Percentiles rank a stretch among this genome's conserved stretches.
These are phyloP conservation scores for Cytospora leucostoma DNA, from an alignment of 2,329 filamentous ascomycete genomes.

Conservation along the genomic window DNA sequence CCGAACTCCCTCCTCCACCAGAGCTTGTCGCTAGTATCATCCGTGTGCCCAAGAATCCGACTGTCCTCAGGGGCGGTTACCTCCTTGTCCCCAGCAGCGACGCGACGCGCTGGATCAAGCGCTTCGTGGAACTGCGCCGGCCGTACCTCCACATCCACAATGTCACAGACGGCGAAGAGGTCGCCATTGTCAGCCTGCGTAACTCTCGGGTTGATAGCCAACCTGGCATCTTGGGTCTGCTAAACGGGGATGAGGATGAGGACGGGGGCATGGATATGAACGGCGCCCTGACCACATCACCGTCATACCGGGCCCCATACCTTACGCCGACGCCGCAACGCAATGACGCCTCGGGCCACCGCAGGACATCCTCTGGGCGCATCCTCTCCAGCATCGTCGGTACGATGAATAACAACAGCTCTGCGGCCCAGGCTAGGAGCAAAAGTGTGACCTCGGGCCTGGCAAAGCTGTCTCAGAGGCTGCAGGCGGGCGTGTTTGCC, in stretches of 20 bases:
- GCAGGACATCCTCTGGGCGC: constrained; percentile 52
- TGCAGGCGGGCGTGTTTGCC: constrained; percentile 80
- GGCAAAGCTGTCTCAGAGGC: constrained; percentile 57
- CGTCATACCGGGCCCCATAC: not conserved
- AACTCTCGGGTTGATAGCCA: constrained; percentile 92
- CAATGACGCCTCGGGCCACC: constrained; percentile 48
- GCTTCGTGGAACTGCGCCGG: constrained; percentile 87
- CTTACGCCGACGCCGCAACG: constrained; percentile 12
- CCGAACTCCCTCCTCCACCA: constrained; percentile 53
- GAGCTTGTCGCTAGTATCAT: constrained; percentile 76
- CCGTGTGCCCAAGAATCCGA: constrained; percentile 76
- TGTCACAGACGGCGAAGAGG: constrained; percentile 82
- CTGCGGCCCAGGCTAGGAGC: constrained; percentile 19
- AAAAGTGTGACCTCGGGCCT: constrained; percentile 44
- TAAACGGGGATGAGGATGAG: constrained; percentile 47
- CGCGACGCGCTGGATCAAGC: constrained; percentile 82
- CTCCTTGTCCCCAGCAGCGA: constrained; percentile 82
- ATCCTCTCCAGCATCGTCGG: constrained; percentile 59
- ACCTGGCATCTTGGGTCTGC: constrained; percentile 79
- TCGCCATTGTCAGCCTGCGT: constrained; percentile 83
- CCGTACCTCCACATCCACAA: constrained; percentile 92
- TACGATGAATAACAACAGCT: constrained; percentile 24
- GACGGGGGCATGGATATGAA: constrained; percentile 33
- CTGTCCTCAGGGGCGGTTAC: constrained; percentile 82
- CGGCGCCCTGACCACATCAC: constrained; percentile 24